These are phyloP conservation scores for Cryptococcus floricola DNA, from an alignment of 1,284 basidiomycete species.

Conservation along the genomic window DNA sequence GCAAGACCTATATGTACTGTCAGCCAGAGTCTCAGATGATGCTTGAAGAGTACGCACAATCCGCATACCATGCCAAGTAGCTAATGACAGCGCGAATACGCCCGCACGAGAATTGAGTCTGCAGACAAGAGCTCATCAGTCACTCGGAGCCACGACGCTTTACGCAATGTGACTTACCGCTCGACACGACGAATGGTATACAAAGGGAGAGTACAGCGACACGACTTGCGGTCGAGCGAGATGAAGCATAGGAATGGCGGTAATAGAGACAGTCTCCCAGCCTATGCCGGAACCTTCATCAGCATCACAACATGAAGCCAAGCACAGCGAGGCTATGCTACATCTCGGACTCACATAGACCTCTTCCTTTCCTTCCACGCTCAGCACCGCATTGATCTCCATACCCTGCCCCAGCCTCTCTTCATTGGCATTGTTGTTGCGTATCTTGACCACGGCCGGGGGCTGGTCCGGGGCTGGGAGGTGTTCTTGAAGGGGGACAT, in stretches of 20 bases:
- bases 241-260: conserved; percentile 88
- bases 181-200: conserved; percentile 95
- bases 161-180: conserved; percentile 48
- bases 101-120: conserved; percentile 79
- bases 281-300: conserved; percentile 53
- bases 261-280: conserved; percentile 84
- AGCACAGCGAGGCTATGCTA: not conserved
- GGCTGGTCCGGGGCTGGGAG: conserved; percentile 32
- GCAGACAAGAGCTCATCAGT: not conserved
- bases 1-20: conserved; percentile 65
- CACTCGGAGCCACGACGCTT: too few species aligned
- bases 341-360: conserved; percentile 71
- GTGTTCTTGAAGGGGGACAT: conserved; percentile 57
- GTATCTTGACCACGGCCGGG: conserved; percentile 32
- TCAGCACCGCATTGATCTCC: conserved; percentile 88
- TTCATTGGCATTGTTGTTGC: conserved; percentile 3
- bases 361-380: conserved; percentile 78
- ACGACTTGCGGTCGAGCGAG: conserved; percentile 86
- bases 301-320: not conserved
- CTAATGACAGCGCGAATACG: conserved; percentile 87
- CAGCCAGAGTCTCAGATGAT: not conserved
- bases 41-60: conserved; percentile 58
- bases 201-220: conserved; percentile 85
- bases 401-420: conserved; percentile 53
- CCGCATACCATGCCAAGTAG: conserved; percentile 94